Evolutionary conservation across 2,329 filamentous ascomycete genomes (phyloP).

Genomic region (Amphichorda felina): DNA sequence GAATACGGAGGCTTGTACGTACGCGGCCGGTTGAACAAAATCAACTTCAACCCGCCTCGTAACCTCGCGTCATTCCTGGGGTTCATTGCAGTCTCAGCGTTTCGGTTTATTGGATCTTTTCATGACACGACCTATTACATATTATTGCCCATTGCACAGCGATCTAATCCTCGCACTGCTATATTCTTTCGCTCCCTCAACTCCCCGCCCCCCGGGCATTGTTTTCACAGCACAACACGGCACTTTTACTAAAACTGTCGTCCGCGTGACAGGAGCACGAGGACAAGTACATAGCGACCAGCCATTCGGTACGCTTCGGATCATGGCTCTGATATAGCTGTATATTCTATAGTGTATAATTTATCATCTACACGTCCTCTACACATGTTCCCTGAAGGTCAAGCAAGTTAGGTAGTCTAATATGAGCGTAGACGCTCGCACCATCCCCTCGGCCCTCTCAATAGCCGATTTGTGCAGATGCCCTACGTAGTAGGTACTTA

Average conservation of each 20-base stretch:
- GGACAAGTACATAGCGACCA: not conserved
- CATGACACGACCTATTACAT: not conserved
- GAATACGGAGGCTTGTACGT: too few species aligned
- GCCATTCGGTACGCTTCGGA: not conserved
- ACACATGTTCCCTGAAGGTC: not conserved
- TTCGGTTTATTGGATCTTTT: too few species aligned
- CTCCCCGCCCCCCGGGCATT: not conserved
- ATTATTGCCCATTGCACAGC: not conserved
- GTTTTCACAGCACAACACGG: not conserved
- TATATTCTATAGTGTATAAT: conserved; percentile 25
- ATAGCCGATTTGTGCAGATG: too few species aligned
- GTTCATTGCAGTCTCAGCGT: too few species aligned
- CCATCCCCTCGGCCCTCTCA: too few species aligned
- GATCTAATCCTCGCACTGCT: not conserved
- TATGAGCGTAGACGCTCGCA: too few species aligned
- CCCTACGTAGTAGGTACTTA: too few species aligned
- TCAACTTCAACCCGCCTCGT: too few species aligned
- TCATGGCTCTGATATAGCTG: conserved; percentile 16
- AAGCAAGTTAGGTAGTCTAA: too few species aligned
- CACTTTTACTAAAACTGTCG: not conserved
- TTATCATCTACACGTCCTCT: conserved; percentile 3
- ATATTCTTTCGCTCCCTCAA: not conserved
- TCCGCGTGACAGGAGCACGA: not conserved
- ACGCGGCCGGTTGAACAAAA: too few species aligned
- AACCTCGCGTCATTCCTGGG: not conserved